Evolutionary conservation across 2,329 filamentous ascomycete genomes (phyloP).

Genomic region (Sporothrix humicola): DNA sequence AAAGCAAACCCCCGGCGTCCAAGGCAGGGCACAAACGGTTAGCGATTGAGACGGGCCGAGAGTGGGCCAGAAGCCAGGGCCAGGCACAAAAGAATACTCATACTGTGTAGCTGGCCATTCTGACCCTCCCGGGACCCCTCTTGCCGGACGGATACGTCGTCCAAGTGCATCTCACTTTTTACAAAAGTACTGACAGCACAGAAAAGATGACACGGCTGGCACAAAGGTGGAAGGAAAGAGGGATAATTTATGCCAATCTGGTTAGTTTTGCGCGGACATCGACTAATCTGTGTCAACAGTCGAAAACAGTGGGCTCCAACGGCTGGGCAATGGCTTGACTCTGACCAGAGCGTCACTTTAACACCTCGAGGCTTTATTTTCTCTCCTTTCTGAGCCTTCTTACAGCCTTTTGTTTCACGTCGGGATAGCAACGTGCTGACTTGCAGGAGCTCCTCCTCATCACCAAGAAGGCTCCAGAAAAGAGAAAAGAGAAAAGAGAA

Average conservation of each 20-base stretch:
- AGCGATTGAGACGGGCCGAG: conserved; percentile 6
- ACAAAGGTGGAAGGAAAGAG: background rate
- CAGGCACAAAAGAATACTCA: background rate
- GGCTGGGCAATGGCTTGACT: background rate
- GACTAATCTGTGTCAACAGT: background rate
- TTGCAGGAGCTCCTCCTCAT: background rate
- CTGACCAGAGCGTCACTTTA: conserved; percentile 6
- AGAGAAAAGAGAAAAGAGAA: too few relatives aligned
- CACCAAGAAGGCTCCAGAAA: background rate
- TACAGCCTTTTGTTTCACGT: background rate
- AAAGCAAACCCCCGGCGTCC: background rate
- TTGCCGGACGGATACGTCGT: background rate
- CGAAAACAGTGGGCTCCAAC: conserved; percentile 7
- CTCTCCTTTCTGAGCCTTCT: background rate
- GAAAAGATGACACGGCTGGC: background rate
- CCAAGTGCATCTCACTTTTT: background rate
- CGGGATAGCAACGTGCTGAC: background rate
- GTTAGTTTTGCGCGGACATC: conserved; percentile 25
- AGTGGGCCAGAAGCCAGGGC: background rate
- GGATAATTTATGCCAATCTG: conserved; percentile 7
- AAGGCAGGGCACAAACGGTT: background rate
- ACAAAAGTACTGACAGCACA: background rate
- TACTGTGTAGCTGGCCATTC: too few relatives aligned
- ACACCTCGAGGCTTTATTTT: background rate
- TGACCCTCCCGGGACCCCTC: background rate